Evolutionary conservation across 805 yeast species (phyloP), one percentile per base, ranked within the genome.

Genomic region (Candida vaughaniae): DNA sequence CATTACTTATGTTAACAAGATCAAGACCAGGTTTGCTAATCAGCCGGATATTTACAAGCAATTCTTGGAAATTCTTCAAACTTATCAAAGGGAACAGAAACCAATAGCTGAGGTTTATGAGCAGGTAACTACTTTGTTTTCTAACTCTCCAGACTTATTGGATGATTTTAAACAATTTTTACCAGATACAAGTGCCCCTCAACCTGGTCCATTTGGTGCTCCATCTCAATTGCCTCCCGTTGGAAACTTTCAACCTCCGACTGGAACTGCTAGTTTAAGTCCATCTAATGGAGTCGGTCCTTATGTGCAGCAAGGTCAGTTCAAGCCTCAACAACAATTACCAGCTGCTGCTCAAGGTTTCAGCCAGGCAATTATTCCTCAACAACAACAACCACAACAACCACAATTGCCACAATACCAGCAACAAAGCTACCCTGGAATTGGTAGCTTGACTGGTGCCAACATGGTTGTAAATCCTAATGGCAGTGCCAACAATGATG

Each of bases 1-100:
- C 14, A 93, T 93, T 46, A 84, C 83, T 49, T 93, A 93, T 54
- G 99, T 93, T 42, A 93, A 93, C 68, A 89, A 90, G 64, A 93
- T 93, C 56, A 95, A 95, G 60, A 90, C 89, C 38, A 77, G 98
- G 45, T 93, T 89, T 60, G 85, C 95, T 15, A 77, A 81, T 53
- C 95, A 90, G 60, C 99, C 99, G 1, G 97, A 91, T 53, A 88
- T 90, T 40, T 93, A 93, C 69, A 93, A 93, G 64, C 89, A 82
- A 51, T 93, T 93, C 51, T 69, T 95, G 62, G 99, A 93, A 59
- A 93, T 91, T 40, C 69, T 93, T 50, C 99, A 93, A 60, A 91
- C 97, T 31, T 93, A 91, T 58, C 99, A 93, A 66, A 80, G 95
- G 46, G 99, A 91, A 55, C 95, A 89, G 56, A 85, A 88, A 55